These are phyloP conservation scores for Bombardia bombarda DNA, from an alignment of 495 filamentous ascomycete genomes.

Conservation along the genomic window DNA sequence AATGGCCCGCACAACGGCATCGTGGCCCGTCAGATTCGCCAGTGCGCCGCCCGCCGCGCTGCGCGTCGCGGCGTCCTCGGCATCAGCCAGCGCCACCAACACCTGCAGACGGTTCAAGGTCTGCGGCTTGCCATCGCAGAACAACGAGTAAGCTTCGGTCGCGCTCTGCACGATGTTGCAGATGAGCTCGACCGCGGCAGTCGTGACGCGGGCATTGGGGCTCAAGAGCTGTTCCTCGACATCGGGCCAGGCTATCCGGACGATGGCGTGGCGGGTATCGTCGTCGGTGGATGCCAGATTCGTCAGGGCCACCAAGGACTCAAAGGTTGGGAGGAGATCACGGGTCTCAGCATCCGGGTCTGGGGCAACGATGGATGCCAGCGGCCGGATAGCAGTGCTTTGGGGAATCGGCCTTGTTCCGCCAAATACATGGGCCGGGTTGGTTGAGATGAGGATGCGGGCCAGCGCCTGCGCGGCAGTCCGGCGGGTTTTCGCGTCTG, in stretches of 20 bases:
- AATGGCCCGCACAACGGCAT: constrained; percentile 60
- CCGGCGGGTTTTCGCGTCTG: constrained; percentile 43
- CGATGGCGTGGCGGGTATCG: constrained; percentile 59
- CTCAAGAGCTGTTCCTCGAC: constrained; percentile 80
- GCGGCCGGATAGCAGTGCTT: constrained; percentile 69
- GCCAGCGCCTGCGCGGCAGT: constrained; percentile 78
- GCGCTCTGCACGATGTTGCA: constrained; percentile 84
- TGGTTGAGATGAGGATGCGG: constrained; percentile 83
- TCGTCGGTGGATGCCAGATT: constrained; percentile 80
- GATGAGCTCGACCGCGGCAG: constrained; percentile 78
- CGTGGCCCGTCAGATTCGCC: constrained; percentile 73
- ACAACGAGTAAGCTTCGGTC: constrained; percentile 58
- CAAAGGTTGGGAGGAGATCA: constrained; percentile 84
- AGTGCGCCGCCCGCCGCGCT: constrained; percentile 82
- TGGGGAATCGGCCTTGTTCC: constrained; percentile 63
- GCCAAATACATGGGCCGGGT: constrained; percentile 80
- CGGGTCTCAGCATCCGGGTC: constrained; percentile 54
- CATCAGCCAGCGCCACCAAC: constrained; percentile 77
- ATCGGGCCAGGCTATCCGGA: constrained; percentile 59
- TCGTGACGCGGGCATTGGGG: constrained; percentile 64
- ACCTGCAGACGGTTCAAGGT: constrained; percentile 70
- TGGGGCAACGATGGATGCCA: constrained; percentile 59
- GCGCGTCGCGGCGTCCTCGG: constrained; percentile 70
- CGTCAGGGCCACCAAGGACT: constrained; percentile 82
- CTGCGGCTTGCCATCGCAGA: constrained; percentile 52